phyloP scores from a whole-genome alignment of 2,329 filamentous ascomycete genomes.

The Aspergillus neoniger region DNA sequence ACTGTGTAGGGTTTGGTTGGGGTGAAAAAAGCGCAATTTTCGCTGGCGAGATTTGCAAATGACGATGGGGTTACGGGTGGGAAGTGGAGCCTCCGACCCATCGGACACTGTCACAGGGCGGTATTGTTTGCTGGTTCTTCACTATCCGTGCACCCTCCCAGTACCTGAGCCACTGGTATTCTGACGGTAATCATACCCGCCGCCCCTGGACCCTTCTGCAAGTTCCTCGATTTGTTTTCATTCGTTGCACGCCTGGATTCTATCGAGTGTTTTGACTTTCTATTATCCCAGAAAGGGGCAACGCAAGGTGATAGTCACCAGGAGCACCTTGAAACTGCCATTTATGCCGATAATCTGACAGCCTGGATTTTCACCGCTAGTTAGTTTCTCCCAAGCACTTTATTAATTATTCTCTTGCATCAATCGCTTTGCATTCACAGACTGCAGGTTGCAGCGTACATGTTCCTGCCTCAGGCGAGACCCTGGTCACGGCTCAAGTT shows the following conservation, averaged over 20 bases:
- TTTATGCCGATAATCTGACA: not conserved
- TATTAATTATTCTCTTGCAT: not conserved
- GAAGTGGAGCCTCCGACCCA: not conserved
- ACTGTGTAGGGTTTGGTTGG: not conserved
- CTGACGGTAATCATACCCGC: constrained; percentile 11
- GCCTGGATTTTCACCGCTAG: constrained; percentile 4
- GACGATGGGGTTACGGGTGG: constrained; percentile 2
- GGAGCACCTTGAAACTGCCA: constrained; percentile 5
- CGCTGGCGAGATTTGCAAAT: not conserved
- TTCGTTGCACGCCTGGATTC: not conserved
- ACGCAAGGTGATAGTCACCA: constrained; percentile 3
- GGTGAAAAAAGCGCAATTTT: not conserved
- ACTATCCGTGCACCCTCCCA: not conserved
- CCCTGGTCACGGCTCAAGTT: not conserved
- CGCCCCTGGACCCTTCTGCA: constrained; percentile 13
- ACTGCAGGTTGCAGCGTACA: not conserved
- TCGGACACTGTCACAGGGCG: not conserved
- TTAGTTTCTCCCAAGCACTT: not conserved
- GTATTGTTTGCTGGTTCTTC: not conserved
- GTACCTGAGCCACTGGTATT: constrained; percentile 6
- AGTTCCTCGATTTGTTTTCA: not conserved
- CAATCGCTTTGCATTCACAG: not conserved
- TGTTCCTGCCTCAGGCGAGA: constrained; percentile 1
- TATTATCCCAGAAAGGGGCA: constrained; percentile 7
- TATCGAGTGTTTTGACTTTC: not conserved